Percentiles rank a stretch among this genome's conserved stretches.
Evolutionary conservation across 1,284 basidiomycete genomes (phyloP).

Genomic region (Peniophora sp.): DNA sequence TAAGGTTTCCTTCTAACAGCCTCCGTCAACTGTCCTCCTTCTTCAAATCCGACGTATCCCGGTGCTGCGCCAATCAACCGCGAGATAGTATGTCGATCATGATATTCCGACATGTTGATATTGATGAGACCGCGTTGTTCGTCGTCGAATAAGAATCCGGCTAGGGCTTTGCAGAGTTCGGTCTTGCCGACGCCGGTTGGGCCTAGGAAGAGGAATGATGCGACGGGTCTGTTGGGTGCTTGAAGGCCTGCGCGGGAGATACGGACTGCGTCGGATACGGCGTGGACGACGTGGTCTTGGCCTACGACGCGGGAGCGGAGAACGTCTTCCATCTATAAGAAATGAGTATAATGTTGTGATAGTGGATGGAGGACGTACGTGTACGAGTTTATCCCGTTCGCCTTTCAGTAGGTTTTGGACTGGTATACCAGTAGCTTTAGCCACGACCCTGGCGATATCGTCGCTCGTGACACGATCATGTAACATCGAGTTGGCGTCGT

Average conservation of each 20-base stretch:
- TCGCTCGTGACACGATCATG: constrained; percentile 84
- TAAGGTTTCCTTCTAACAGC: constrained; percentile 80
- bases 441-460: constrained; percentile 85
- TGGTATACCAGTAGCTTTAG: constrained; percentile 88
- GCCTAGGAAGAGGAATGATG: constrained; percentile 87
- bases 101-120: constrained; percentile 92
- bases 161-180: constrained; percentile 82
- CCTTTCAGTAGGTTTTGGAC: constrained; percentile 85
- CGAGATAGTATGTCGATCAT: constrained; percentile 86
- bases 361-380: constrained; percentile 45
- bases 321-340: constrained; percentile 75
- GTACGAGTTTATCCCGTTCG: constrained; percentile 85
- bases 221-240: constrained; percentile 80
- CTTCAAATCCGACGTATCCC: constrained; percentile 91
- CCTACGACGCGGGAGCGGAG: constrained; percentile 77
- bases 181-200: constrained; percentile 89
- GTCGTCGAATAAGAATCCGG: constrained; percentile 83
- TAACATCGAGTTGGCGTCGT: constrained; percentile 52
- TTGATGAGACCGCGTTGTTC: constrained; percentile 81
- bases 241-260: constrained; percentile 88
- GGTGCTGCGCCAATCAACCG: constrained; percentile 87
- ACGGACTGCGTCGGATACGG: constrained; percentile 83
- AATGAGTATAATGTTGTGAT: neutral
- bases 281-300: constrained; percentile 76
- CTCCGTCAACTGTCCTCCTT: constrained; percentile 79